Percentiles rank a stretch among this genome's conserved stretches.
These are phyloP conservation scores for Scheffersomyces spartinae DNA, from an alignment of 805 yeast species.

Conservation along the genomic window DNA sequence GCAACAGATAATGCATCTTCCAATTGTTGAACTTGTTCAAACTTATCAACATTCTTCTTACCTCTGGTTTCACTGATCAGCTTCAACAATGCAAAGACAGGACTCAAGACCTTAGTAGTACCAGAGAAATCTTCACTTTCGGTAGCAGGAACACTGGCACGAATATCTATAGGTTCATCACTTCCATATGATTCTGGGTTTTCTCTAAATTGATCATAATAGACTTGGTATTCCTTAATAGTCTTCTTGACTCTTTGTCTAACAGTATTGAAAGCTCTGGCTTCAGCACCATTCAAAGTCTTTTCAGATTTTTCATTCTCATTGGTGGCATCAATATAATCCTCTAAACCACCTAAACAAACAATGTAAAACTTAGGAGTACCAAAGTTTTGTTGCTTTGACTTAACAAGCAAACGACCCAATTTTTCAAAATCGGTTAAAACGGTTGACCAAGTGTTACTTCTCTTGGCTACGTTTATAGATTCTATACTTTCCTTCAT, in stretches of 20 bases:
- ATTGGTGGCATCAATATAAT: conserved; percentile 41
- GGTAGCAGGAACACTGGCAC: conserved; percentile 17
- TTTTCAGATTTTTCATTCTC: conserved; percentile 45
- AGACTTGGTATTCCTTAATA: conserved; percentile 52
- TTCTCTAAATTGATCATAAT: conserved; percentile 47
- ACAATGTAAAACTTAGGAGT: conserved; percentile 65
- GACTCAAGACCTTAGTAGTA: conserved; percentile 24
- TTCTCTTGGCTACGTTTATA: conserved; percentile 56
- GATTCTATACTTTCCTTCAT: conserved; percentile 54
- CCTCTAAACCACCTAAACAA: conserved; percentile 62
- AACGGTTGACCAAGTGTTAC: conserved; percentile 70
- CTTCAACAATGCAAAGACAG: conserved; percentile 63
- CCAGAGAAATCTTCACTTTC: conserved; percentile 18
- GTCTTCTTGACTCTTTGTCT: conserved; percentile 83
- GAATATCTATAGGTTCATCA: conserved; percentile 25
- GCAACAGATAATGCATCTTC: conserved; percentile 49
- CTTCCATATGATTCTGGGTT: conserved; percentile 67
- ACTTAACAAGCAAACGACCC: conserved; percentile 52
- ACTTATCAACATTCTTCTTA: conserved; percentile 81
- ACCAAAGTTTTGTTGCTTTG: conserved; percentile 63
- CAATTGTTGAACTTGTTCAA: conserved; percentile 62
- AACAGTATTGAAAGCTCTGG: conserved; percentile 77
- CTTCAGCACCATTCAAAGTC: conserved; percentile 70
- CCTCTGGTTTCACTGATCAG: conserved; percentile 83
- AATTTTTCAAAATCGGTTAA: conserved; percentile 71